Conservation (phyloP, 257 asterid genomes). For the Przewalskia tangutica region DNA sequence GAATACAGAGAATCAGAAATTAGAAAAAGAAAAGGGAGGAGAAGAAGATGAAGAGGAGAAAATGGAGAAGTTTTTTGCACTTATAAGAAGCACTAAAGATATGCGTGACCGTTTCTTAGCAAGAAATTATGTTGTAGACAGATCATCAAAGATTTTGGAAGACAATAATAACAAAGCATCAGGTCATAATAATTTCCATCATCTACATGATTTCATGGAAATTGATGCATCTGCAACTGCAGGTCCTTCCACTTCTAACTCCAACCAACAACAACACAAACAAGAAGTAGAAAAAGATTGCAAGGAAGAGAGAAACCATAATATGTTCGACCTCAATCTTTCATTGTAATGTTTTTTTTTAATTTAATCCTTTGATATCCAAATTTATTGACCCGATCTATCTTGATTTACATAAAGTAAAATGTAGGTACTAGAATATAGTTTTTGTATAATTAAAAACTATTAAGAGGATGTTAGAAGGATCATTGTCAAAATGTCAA, state of each 20-base stretch:
- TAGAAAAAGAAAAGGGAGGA: background rate
- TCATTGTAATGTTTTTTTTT: conserved; percentile 9
- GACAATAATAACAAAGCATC: background rate
- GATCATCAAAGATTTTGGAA: background rate
- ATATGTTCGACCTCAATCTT: conserved; percentile 24
- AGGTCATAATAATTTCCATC: background rate
- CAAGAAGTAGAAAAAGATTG: background rate
- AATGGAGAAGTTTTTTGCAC: conserved; percentile 23
- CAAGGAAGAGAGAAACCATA: background rate
- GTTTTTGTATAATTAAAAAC: background rate
- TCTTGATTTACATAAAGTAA: background rate
- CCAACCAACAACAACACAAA: background rate
- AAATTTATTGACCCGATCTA: no score
- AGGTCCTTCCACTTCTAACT: conserved; percentile 6
- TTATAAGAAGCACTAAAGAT: conserved; percentile 13
- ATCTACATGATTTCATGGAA: conserved; percentile 22
- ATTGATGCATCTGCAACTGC: background rate
- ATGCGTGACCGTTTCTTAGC: conserved; percentile 9
- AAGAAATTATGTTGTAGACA: background rate
- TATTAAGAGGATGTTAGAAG: background rate
- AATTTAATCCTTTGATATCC: no score
- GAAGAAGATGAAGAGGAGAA: conserved; percentile 22
- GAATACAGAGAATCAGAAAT: conserved; percentile 13
- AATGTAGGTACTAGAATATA: background rate
- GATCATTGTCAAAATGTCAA: background rate